phyloP scores from a whole-genome alignment of 805 yeast genomes.

The Metschnikowia drakensbergensis region DNA sequence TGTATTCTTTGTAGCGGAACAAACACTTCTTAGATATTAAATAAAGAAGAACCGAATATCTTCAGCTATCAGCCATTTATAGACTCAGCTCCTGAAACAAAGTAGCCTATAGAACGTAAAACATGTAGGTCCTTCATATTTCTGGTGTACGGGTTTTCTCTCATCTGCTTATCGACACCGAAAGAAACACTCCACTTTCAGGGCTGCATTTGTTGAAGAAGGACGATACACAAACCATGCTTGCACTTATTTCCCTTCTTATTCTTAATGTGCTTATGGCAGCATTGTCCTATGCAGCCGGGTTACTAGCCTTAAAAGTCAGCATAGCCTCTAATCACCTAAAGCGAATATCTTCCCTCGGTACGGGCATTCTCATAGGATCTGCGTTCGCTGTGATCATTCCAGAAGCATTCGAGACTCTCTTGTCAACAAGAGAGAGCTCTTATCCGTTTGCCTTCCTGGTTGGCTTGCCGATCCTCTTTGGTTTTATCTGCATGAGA shows the following conservation, averaged over 20 bases:
- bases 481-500: constrained; percentile 55
- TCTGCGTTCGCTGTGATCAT: constrained; percentile 56
- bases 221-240: background rate
- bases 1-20: too few species aligned
- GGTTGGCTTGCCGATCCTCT: constrained; percentile 47
- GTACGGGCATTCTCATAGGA: constrained; percentile 59
- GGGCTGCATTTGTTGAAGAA: background rate
- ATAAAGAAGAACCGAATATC: too few species aligned
- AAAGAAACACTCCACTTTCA: too few species aligned
- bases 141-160: background rate
- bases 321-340: constrained; percentile 18
- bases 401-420: constrained; percentile 60
- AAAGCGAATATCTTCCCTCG: constrained; percentile 44
- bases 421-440: constrained; percentile 13
- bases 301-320: constrained; percentile 10
- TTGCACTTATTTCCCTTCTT: constrained; percentile 5
- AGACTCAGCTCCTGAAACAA: too few species aligned
- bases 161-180: background rate
- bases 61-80: too few species aligned
- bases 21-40: too few species aligned
- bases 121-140: too few species aligned
- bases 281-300: constrained; percentile 11
- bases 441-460: constrained; percentile 17
- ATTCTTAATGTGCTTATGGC: constrained; percentile 11
- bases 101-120: too few species aligned